Evolutionary conservation across 2,329 filamentous ascomycete genomes (phyloP).

Genomic region (Neofusicoccum cordaticola): DNA sequence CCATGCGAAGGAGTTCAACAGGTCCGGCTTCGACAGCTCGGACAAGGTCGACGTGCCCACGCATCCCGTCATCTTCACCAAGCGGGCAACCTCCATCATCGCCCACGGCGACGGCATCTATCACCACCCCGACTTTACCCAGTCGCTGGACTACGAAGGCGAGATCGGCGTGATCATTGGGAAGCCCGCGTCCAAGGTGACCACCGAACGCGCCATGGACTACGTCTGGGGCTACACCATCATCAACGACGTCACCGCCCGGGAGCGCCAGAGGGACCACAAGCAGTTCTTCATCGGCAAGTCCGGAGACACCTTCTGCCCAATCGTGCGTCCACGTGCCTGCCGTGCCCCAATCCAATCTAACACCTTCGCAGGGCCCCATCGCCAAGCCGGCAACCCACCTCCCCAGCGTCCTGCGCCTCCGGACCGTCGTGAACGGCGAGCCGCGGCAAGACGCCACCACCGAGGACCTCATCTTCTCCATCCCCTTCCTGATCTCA

Average conservation of each 20-base stretch:
- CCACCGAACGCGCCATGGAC: conserved; percentile 46
- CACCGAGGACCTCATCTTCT: conserved; percentile 46
- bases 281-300: conserved; percentile 62
- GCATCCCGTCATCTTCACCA: conserved; percentile 57
- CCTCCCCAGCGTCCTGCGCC: conserved; percentile 41
- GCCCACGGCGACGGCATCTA: conserved; percentile 48
- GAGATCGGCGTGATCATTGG: conserved; percentile 58
- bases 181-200: conserved; percentile 45
- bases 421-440: conserved; percentile 51
- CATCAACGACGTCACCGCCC: conserved; percentile 56
- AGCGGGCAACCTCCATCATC: conserved; percentile 53
- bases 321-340: conserved; percentile 42
- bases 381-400: conserved; percentile 49
- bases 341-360: background rate
- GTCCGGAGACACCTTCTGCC: conserved; percentile 55
- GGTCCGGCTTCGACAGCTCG: conserved; percentile 53
- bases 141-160: conserved; percentile 55
- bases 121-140: conserved; percentile 48
- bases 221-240: conserved; percentile 59
- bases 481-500: conserved; percentile 46
- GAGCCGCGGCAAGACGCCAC: conserved; percentile 50
- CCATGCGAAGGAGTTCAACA: conserved; percentile 58
- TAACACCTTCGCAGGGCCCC: conserved; percentile 37
- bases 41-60: conserved; percentile 54
- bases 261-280: conserved; percentile 55